These are phyloP conservation scores for Exobasidium cylindrosporum DNA, from an alignment of 1,284 basidiomycete species.

Conservation along the genomic window DNA sequence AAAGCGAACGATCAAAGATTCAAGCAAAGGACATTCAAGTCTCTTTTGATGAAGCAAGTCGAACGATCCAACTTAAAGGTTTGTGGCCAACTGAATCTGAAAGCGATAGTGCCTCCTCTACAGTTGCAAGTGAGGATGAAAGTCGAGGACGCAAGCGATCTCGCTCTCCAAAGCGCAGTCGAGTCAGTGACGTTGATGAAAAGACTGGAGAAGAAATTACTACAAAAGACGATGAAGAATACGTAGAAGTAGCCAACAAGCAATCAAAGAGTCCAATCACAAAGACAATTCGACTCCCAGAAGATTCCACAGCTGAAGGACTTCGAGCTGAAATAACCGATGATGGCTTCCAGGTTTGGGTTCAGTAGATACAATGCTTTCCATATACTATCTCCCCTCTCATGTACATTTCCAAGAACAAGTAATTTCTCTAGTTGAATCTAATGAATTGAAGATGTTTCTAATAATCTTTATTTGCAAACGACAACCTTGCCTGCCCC, in stretches of 20 bases:
- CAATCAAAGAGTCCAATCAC: not conserved
- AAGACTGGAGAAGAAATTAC: constrained; percentile 10
- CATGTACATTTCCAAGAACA: too few species aligned
- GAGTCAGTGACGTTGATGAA: constrained; percentile 10
- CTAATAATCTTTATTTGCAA: constrained; percentile 6
- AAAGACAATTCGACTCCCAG: not conserved
- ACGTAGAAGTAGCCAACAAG: not conserved
- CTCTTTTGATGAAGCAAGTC: not conserved
- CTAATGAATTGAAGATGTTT: too few species aligned
- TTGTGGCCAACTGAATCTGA: not conserved
- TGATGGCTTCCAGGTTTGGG: constrained; percentile 10
- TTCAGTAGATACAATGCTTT: not conserved
- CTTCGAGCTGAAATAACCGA: constrained; percentile 13
- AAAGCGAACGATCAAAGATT: not conserved
- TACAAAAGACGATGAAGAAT: not conserved
- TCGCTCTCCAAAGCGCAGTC: constrained; percentile 3
- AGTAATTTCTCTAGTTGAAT: too few species aligned
- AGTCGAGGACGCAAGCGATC: constrained; percentile 6
- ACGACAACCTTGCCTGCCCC: constrained; percentile 11
- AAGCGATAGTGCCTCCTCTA: not conserved
- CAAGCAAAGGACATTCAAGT: constrained; percentile 2
- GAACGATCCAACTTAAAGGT: constrained; percentile 1
- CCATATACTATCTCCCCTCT: not conserved
- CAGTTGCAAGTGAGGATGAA: not conserved
- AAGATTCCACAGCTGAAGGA: not conserved